Conservation (phyloP, 129 eudicot genomes). For the Tanacetum coccineum region DNA sequence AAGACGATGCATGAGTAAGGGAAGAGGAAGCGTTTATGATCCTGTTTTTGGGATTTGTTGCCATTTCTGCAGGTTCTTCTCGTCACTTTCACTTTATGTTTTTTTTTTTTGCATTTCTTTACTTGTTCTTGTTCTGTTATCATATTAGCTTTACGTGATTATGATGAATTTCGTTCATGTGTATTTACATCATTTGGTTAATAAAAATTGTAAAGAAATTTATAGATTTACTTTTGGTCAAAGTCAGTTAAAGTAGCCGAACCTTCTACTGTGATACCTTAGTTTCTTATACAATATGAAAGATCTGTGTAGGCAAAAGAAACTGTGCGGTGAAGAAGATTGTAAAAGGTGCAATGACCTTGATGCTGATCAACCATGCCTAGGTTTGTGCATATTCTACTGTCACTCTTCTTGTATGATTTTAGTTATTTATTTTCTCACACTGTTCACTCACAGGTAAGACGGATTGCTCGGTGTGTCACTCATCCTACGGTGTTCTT, state of each 20-base stretch:
- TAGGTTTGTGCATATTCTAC: conserved; percentile 39
- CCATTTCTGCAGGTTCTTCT: conserved; percentile 65
- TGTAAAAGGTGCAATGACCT: conserved; percentile 57
- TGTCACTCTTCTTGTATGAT: background rate
- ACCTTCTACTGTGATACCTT: background rate
- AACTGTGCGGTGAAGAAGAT: conserved; percentile 83
- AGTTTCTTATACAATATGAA: conserved; percentile 2
- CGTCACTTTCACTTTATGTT: background rate
- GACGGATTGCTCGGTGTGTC: conserved; percentile 77
- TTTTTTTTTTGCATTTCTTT: background rate
- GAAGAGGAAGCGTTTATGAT: conserved; percentile 64
- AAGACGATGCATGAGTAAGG: conserved; percentile 56
- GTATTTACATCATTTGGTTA: background rate
- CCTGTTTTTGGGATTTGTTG: conserved; percentile 72
- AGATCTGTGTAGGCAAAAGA: conserved; percentile 53
- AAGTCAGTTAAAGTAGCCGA: background rate
- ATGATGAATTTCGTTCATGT: too few relatives aligned
- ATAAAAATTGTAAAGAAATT: background rate
- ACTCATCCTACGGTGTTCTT: conserved; percentile 58
- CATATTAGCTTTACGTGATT: too few relatives aligned
- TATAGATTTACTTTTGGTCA: background rate
- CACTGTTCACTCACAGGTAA: conserved; percentile 45
- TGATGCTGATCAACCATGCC: conserved; percentile 59
- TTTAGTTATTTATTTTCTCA: background rate
- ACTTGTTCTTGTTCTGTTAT: background rate